Base-by-base conservation (phyloP, 2,329 filamentous ascomycete species). In the Aspergillus hortae region DNA sequence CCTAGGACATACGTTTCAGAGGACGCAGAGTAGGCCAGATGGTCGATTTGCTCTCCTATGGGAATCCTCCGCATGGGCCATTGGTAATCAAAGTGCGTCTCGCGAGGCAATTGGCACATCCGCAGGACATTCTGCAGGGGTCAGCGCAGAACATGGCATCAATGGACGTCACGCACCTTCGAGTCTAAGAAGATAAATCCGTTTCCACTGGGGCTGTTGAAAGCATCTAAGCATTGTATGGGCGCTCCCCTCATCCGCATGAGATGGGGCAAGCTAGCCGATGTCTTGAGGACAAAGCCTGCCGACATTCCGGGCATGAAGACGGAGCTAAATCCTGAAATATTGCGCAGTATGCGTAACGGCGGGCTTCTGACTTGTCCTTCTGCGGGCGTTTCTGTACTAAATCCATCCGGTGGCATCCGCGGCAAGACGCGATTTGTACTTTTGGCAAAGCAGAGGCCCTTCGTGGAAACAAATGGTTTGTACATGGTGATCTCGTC, bases 401-500 rank as follows among this genome's bases (percentile, higher is more conserved):
- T 76, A 72, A n/a, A 27, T 48, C 14, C 14, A 19, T 15, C 35
- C 41, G 77, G 73, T 11, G 77, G 69, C 55, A 76, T 79, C 54
- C 75, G 84, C 7, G 89, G 87, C 42, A 92, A 72, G 27, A 80
- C 77, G 14, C 85, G 76, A 60, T 92, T 91, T 1, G 83, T 72
- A 1, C 88, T 73, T 69, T 96, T 96, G 50, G 87, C 78, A 70
- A 95, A 96, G 49, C 85, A 82, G 10, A 47, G 17, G 23, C 46
- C 55, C 36, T 58, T 55, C 17, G 50, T 48, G 55, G 74, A 74
- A 40, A 82, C 79, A 60, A 90, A 87, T 1, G 92, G 91, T 66
- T 94, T 85, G 67, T 97, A 99, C 43, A 97, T 81, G 10, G 88
- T 87, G 32, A 97, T 75, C 65, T 97, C 92, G 57, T 96, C 88